A percentile compares a stretch with the other conserved stretches of the same genome.
Evolutionary conservation across 805 yeast species (phyloP).

Genomic region (Candida coquimbonensis): DNA sequence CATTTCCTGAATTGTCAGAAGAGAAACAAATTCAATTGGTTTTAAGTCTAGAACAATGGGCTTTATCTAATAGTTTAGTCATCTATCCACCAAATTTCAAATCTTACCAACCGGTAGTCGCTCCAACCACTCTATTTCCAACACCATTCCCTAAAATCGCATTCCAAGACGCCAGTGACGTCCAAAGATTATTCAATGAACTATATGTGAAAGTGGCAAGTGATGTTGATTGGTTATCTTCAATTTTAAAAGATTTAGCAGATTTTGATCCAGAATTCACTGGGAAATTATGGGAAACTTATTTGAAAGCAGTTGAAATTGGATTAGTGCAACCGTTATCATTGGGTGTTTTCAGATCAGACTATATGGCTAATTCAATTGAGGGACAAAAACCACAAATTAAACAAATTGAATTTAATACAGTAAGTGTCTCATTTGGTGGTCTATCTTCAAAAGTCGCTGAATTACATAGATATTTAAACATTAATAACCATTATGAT

Average conservation of each 20-base stretch:
- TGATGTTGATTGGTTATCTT: constrained; percentile 58
- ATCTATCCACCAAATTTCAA: constrained; percentile 63
- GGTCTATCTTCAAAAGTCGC: constrained; percentile 82
- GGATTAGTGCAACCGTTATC: constrained; percentile 60
- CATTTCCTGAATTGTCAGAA: constrained; percentile 25
- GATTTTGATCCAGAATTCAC: constrained; percentile 70
- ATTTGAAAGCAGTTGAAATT: constrained; percentile 38
- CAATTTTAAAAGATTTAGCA: constrained; percentile 47
- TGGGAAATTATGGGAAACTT: constrained; percentile 62
- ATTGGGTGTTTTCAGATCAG: constrained; percentile 84
- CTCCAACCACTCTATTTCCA: constrained; percentile 89
- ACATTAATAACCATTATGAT: constrained; percentile 50
- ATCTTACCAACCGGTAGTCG: constrained; percentile 42
- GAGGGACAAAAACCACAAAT: constrained; percentile 39
- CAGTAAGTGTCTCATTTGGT: constrained; percentile 93
- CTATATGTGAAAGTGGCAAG: constrained; percentile 60
- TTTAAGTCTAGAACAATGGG: constrained; percentile 61
- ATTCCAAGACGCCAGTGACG: constrained; percentile 57
- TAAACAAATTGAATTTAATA: constrained; percentile 94
- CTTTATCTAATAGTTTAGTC: constrained; percentile 71
- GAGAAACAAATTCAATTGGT: constrained; percentile 26
- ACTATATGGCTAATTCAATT: constrained; percentile 65
- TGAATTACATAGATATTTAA: constrained; percentile 61
- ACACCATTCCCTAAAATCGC: constrained; percentile 73
- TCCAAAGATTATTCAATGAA: constrained; percentile 65